Evolutionary conservation across 73 alveolate species (phyloP).

Genomic region (Paramecium pentaurelia): DNA sequence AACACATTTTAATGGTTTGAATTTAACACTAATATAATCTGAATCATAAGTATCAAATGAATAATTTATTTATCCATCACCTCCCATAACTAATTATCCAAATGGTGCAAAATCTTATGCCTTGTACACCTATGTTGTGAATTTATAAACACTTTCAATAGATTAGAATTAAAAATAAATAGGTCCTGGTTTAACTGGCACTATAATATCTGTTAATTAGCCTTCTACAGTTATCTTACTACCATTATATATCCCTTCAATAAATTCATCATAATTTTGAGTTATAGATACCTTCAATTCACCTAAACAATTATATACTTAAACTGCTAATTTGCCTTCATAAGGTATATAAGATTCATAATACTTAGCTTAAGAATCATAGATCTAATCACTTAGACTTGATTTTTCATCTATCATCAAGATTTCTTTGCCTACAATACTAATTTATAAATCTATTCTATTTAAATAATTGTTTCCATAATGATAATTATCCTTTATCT

Average conservation of each 20-base stretch:
- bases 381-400: not conserved
- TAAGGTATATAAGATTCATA: not conserved
- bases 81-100: not conserved
- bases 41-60: not conserved
- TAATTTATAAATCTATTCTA: not conserved
- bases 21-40: not conserved
- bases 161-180: not conserved
- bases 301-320: conserved; percentile 28
- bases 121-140: not conserved
- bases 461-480: not conserved
- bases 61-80: not conserved
- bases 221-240: not conserved
- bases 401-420: not conserved
- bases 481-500: not conserved
- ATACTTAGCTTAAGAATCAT: not conserved
- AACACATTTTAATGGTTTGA: not conserved
- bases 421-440: not conserved
- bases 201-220: not conserved
- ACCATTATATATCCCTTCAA: not conserved
- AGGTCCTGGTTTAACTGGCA: not conserved
- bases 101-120: not conserved
- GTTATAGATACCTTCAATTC: not conserved
- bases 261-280: not conserved
- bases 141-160: not conserved
- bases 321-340: conserved; percentile 7